Base-by-base conservation (phyloP, 2,329 filamentous ascomycete species). In the Ilyonectria mors-panacis region DNA sequence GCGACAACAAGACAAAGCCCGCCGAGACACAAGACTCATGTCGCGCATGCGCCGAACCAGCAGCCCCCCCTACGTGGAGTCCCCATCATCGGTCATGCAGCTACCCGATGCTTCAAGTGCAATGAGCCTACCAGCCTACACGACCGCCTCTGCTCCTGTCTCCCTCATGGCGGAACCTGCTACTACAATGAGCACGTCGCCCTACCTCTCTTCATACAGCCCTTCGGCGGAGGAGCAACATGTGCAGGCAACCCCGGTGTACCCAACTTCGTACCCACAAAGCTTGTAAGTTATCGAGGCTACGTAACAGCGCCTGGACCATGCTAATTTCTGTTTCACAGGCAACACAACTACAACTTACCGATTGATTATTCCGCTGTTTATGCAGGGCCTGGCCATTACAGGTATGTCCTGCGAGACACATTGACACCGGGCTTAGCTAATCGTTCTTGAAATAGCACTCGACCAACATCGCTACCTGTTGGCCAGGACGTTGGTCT, bases 1-100 rank as follows among this genome's bases (percentile, higher is more conserved):
- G 80, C 84, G 88, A 65, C 88, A 91, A 73, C 84, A 85, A 67
- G 88, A 91, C 70, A 87, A 86, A 71, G 86, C 83, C 50, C 85
- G 89, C 64, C 83, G 89, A 71, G 87, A 89, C 70, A 86, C 86
- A 7, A 91, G 91, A 76, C 77, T 86, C 17, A 82, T 84, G 3
- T 77, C 80, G 9, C 85, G 88, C 65, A 81, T 85, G 55, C 84
- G 85, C 69, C 85, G 88, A 59, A 82, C 84, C 35, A 85, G 83
- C 76, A 88, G 85, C 79, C 81, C 78, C 70, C 67, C 86, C 73
- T 72, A 84, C 80, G 53, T 76, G 81, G 67, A 81, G 77, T 73
- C 83, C 80, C 78, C 79, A 4, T 69, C 79, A 9, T 69, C 76
- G 23, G 55, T 69, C 5, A 78, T 80, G 70, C 57, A 72, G 7